A percentile compares a stretch with the other conserved stretches of the same genome.
Evolutionary conservation across 106 monocot species (phyloP).

Genomic region (Dioscorea zingiberensis): DNA sequence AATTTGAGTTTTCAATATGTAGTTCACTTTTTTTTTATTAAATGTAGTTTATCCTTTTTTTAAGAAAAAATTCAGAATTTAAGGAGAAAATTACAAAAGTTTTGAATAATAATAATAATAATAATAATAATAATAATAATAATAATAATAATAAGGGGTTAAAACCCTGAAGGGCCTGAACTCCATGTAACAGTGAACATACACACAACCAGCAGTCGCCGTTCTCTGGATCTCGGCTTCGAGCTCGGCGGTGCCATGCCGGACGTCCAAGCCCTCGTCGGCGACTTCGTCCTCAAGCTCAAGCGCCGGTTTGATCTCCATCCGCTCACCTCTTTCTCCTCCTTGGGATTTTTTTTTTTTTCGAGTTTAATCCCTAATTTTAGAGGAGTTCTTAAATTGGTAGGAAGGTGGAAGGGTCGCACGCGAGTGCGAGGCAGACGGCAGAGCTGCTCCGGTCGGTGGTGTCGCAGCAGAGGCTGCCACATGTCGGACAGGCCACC

Average conservation of each 20-base stretch:
- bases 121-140: too few species aligned
- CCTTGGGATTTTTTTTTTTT: neutral
- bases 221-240: neutral
- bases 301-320: conserved; percentile 36
- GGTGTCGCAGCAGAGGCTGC: conserved; percentile 83
- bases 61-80: too few species aligned
- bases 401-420: conserved; percentile 96
- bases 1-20: too few species aligned
- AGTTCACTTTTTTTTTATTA: too few species aligned
- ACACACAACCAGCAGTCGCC: neutral
- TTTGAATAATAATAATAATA: neutral
- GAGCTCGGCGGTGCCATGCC: conserved; percentile 44
- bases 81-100: too few species aligned
- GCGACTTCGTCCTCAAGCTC: conserved; percentile 85
- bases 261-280: conserved; percentile 73
- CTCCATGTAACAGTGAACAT: neutral
- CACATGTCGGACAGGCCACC: conserved; percentile 53
- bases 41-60: too few species aligned
- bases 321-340: too few species aligned
- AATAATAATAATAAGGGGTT: neutral
- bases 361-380: neutral
- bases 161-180: neutral
- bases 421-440: conserved; percentile 74
- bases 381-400: neutral
- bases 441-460: conserved; percentile 90